Evolutionary conservation across 2,329 filamentous ascomycete species (phyloP), one percentile per base, ranked within the genome.

Genomic region (Verticillium isaacii): DNA sequence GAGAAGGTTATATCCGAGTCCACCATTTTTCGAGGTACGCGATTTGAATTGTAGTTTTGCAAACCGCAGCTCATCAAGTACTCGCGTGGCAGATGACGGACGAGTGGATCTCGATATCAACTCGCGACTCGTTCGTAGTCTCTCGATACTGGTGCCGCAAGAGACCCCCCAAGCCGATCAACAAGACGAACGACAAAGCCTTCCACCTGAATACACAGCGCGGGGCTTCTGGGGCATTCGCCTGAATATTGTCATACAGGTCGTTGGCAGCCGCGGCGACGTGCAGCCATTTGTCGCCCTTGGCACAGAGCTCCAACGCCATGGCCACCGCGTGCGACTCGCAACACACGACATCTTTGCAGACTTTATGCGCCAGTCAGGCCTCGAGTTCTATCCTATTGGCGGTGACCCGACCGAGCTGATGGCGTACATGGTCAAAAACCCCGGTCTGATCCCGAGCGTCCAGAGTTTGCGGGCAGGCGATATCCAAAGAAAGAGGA

Each of bases 251-350:
- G 78, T 84, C 6, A 83, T 85, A 56, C 82, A 85, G 61, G 79
- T 85, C 2, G 82, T 85, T 0, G 80, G 80, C 12, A 77, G 73
- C 12, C 74, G 80, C 39, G 83, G 83, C 14, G 83, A 85, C 67
- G 81, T 85, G 0, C 83, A 85, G 62, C 83, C 83, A 0, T 85
- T 85, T 60, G 68, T 85, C 57, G 81, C 82, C 0, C 68, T 86
- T 0, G 83, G 82, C 0, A 78, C 75, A 50, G 76, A 78, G 14
- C 68, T 86, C 3, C 74, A 79, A 64, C 71, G 70, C 8, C 72
- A 78, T 61, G 80, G 80, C 1, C 81, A 83, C 67, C 76, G 81
- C 8, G 78, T 84, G 1, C 77, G 82, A 2, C 66, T 84, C 4
- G 81, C 81, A 8, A 85, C 82, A 1, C 82, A 84, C 66, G 60